Percentiles rank a stretch among this genome's conserved stretches.
Evolutionary conservation across 257 asterid species (phyloP).

Genomic region (Rhazya stricta): DNA sequence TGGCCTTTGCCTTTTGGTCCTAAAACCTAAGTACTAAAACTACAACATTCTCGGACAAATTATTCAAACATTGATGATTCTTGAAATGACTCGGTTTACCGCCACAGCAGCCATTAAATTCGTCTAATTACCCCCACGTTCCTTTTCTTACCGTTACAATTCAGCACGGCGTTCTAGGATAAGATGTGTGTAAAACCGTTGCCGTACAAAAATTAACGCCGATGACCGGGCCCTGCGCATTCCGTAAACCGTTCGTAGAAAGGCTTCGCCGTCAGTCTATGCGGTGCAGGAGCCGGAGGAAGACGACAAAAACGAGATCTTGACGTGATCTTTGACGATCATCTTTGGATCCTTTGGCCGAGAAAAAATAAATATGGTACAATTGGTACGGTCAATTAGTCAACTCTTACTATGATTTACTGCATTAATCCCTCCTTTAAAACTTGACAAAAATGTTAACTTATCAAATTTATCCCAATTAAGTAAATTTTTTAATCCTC

Average conservation of each 20-base stretch:
- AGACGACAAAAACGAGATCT: constrained; percentile 18
- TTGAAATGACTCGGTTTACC: neutral
- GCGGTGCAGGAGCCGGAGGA: neutral
- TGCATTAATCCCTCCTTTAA: too few relatives aligned
- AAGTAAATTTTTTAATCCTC: too few relatives aligned
- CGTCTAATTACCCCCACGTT: neutral
- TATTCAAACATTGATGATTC: constrained; percentile 2
- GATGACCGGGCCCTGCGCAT: too few relatives aligned
- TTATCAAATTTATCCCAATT: too few relatives aligned
- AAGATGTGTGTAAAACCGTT: neutral
- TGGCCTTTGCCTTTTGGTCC: neutral
- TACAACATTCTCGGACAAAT: neutral
- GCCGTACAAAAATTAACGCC: neutral
- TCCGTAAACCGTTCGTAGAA: neutral
- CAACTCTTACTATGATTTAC: too few relatives aligned
- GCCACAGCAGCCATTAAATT: neutral
- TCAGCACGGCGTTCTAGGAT: neutral
- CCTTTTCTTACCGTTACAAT: neutral
- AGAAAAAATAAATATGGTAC: too few relatives aligned
- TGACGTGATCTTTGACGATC: constrained; percentile 17
- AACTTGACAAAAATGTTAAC: too few relatives aligned
- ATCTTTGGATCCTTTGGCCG: neutral
- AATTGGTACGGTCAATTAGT: too few relatives aligned
- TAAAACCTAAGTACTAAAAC: neutral
- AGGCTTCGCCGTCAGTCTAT: neutral